Evolutionary conservation across 164 flowering plant species (phyloP).

Genomic region (Sedum album): DNA sequence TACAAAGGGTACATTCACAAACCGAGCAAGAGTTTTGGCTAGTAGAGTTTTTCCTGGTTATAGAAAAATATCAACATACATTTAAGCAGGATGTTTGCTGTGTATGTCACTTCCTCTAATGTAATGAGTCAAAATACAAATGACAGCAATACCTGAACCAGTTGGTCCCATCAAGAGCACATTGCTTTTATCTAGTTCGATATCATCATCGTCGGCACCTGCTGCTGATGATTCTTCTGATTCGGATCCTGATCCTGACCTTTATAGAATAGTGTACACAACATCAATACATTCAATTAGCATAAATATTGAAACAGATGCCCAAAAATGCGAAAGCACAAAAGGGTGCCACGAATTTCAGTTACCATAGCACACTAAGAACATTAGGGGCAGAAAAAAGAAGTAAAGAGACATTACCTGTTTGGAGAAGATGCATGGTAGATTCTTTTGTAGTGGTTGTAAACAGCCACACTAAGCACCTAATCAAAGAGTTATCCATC

Average conservation of each 20-base stretch:
- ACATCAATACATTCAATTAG: neutral
- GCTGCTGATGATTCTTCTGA: conserved; percentile 23
- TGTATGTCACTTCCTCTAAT: neutral
- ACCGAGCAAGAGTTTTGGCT: conserved; percentile 92
- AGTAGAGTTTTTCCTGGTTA: conserved; percentile 86
- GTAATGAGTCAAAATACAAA: neutral
- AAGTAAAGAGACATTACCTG: conserved; percentile 45
- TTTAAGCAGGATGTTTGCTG: neutral
- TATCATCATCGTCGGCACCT: conserved; percentile 50
- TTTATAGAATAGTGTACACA: conserved; percentile 23
- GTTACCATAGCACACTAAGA: neutral
- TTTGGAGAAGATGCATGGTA: conserved; percentile 51
- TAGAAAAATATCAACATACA: conserved; percentile 6
- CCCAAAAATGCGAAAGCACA: neutral
- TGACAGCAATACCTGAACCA: conserved; percentile 65
- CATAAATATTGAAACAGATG: neutral
- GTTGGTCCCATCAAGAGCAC: conserved; percentile 98
- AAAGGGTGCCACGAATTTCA: neutral
- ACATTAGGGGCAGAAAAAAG: neutral
- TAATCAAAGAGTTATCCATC: conserved; percentile 17
- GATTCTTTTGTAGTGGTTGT: conserved; percentile 91
- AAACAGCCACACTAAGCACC: conserved; percentile 96
- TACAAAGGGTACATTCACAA: conserved; percentile 97
- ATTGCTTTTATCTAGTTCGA: conserved; percentile 96
- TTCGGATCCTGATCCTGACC: conserved; percentile 69